These are phyloP conservation scores for Excoecaria agallocha DNA, from an alignment of 345 rosid genomes.

Conservation along the genomic window DNA sequence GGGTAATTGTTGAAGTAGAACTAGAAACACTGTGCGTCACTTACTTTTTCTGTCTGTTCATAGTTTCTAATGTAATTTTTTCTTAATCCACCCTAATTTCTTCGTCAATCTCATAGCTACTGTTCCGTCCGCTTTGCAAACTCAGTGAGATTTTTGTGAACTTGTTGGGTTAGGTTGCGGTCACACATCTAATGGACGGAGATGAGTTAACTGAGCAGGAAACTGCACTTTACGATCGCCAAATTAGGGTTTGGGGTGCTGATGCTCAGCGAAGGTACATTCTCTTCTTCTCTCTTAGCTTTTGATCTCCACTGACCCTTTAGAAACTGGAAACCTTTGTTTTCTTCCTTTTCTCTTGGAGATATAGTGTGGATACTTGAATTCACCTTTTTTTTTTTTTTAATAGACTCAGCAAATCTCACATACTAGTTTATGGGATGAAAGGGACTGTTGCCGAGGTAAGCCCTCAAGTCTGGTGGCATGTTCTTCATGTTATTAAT, in stretches of 20 bases:
- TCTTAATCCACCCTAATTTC: too few species aligned
- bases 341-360: not conserved
- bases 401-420: constrained; percentile 75
- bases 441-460: constrained; percentile 93
- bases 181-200: constrained; percentile 53
- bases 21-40: too few species aligned
- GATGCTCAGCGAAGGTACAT: constrained; percentile 86
- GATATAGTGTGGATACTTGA: not conserved
- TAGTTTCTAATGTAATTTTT: not conserved
- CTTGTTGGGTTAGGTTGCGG: constrained; percentile 19
- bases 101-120: not conserved
- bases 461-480: not conserved
- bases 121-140: not conserved
- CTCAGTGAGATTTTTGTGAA: not conserved
- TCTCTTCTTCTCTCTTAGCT: not conserved
- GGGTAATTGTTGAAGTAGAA: too few species aligned
- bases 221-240: constrained; percentile 90
- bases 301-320: not conserved
- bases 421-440: constrained; percentile 64
- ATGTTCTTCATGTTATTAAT: not conserved
- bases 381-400: constrained; percentile 5
- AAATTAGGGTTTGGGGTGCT: constrained; percentile 99
- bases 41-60: not conserved
- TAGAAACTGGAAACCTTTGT: too few species aligned
- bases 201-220: constrained; percentile 97